Base-by-base conservation (phyloP, 2,329 filamentous ascomycete species). In the Xylariaceae sp. region DNA sequence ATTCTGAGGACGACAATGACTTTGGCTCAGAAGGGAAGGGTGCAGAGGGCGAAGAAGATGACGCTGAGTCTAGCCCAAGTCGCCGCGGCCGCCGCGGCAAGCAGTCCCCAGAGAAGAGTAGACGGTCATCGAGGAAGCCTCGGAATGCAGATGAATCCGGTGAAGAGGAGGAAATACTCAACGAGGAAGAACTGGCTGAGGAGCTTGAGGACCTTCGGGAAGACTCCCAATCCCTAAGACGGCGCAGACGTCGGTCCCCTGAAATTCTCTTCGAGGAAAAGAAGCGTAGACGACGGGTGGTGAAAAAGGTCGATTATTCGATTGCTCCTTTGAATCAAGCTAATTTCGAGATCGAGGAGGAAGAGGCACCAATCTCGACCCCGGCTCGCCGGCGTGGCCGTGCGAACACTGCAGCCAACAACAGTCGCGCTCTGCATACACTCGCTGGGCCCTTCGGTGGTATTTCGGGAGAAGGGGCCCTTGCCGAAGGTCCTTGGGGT, bases 401-500 rank as follows among this genome's bases (percentile, higher is more conserved):
- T 45, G 80, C 76, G 54, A 81, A 78, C 49, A 84, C 79, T 39
- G 80, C 76, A 32, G 74, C 76, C 8, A 74, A 73, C 43, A 90
- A 85, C 85, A 89, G 92, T 67, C 87, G 91, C 48, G 89, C 81
- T 54, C 78, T 97, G 34, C 92, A 95, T 72, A 91, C 90, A 27
- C 95, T 91, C 0, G 89, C 87, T 67, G 94, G 94, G 6, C 94
- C 94, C 2, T 97, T 99, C 71, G 94, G 91, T 55, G 91, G 94
- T 42, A 88, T 88, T 45, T 84, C 86, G 43, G 89, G 89, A 37
- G 80, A 80, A 42, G 80, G 85, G 34, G 83, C 89, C 12, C 77
- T 94, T 9, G 80, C 92, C 53, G 84, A 78, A 57, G 89, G 89
- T 1, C 86, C 88, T 4, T 88, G 86, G 76, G 87, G 86, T 53